Evolutionary conservation across 2,329 filamentous ascomycete species (phyloP).

Genomic region (Metarhizium rileyi): DNA sequence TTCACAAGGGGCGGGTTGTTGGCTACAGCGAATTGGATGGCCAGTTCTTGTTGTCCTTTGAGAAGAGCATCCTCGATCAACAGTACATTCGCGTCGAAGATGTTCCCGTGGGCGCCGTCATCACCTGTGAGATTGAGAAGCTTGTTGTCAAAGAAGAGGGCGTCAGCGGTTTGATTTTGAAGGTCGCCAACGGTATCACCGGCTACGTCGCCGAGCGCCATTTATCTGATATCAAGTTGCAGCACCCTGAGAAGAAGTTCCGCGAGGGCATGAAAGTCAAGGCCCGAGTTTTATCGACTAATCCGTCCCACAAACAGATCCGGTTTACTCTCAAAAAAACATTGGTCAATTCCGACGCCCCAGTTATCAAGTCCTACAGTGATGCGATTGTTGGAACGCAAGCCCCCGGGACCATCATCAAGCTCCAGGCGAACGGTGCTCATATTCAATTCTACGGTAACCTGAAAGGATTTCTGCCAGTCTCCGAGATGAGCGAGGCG

Average conservation of each 20-base stretch:
- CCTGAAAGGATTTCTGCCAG: conserved; percentile 77
- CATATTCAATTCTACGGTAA: conserved; percentile 86
- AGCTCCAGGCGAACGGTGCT: conserved; percentile 67
- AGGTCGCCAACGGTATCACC: conserved; percentile 74
- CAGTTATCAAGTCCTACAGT: conserved; percentile 70
- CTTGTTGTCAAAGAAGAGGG: conserved; percentile 71
- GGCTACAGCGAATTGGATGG: conserved; percentile 85
- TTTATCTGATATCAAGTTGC: conserved; percentile 75
- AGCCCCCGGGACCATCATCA: conserved; percentile 78
- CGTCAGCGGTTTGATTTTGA: conserved; percentile 70
- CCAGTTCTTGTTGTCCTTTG: conserved; percentile 74
- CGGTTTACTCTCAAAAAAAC: conserved; percentile 91
- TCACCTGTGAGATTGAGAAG: conserved; percentile 78
- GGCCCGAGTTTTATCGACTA: conserved; percentile 72
- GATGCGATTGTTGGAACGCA: conserved; percentile 65
- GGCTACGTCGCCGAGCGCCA: conserved; percentile 86
- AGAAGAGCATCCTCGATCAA: conserved; percentile 74
- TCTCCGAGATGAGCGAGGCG: conserved; percentile 96
- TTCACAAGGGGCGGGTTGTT: conserved; percentile 72
- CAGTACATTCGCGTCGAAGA: conserved; percentile 89
- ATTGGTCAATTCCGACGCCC: conserved; percentile 76
- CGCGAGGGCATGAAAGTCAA: conserved; percentile 77
- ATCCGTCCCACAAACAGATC: conserved; percentile 66
- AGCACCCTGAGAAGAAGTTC: conserved; percentile 95
- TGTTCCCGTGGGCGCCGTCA: conserved; percentile 67